These are phyloP conservation scores for Barbatosphaeria neglecta DNA, from an alignment of 495 filamentous ascomycete genomes.

Conservation along the genomic window DNA sequence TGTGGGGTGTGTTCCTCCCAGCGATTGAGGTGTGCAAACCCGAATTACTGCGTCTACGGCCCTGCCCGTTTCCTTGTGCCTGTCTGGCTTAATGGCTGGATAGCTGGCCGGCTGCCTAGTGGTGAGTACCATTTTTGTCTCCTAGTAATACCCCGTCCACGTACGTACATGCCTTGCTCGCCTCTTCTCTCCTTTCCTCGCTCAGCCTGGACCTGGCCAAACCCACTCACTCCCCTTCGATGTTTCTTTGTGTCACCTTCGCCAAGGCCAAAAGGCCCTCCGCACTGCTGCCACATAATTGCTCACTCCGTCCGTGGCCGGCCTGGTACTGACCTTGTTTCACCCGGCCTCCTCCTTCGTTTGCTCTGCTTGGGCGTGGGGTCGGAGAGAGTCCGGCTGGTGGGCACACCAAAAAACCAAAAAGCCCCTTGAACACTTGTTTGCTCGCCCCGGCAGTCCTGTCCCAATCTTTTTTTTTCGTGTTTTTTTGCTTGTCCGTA, in stretches of 20 bases:
- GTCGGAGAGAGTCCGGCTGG: background rate
- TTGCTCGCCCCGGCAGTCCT: background rate
- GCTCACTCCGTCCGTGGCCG: background rate
- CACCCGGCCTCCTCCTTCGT: background rate
- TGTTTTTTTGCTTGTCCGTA: no score
- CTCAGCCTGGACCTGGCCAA: background rate
- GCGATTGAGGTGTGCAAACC: background rate
- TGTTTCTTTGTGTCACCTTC: background rate
- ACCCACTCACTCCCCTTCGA: background rate
- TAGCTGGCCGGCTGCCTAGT: no score
- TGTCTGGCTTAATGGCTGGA: no score
- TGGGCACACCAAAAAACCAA: no score
- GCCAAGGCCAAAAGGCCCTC: background rate
- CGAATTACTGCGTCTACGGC: background rate
- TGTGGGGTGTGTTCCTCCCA: no score
- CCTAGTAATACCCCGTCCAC: no score
- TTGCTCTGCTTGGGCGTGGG: background rate
- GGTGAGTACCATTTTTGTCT: no score
- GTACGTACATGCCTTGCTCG: no score
- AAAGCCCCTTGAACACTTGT: background rate
- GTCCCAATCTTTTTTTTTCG: no score
- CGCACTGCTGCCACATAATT: background rate
- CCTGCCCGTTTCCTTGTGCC: background rate
- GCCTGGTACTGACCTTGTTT: background rate
- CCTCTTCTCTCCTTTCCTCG: no score